A percentile compares a stretch with the other conserved stretches of the same genome.
These are phyloP conservation scores for Backusella sp. DNA, from an alignment of 192 early-diverging fungal genomes.

Conservation along the genomic window DNA sequence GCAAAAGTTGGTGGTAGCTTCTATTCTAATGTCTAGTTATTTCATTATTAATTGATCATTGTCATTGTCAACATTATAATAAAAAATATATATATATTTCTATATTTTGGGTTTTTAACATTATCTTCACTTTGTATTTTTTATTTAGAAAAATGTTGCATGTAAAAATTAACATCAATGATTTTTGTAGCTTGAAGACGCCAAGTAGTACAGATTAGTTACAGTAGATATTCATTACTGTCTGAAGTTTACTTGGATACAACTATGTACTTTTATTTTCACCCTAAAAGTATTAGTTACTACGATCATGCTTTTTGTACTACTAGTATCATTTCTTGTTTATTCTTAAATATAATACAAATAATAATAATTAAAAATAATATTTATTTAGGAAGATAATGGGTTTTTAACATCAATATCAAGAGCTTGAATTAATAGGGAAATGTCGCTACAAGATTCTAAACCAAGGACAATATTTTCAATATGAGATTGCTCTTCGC, in stretches of 20 bases:
- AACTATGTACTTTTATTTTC: no score
- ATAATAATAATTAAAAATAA: background rate
- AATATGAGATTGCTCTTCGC: background rate
- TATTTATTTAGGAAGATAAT: background rate
- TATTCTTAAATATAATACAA: background rate
- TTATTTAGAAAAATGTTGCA: no score
- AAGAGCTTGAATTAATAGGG: background rate
- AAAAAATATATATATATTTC: background rate
- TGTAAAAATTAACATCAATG: no score
- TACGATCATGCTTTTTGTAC: no score
- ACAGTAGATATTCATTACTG: no score
- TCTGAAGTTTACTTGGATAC: no score
- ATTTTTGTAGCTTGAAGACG: no score
- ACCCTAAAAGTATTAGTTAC: no score
- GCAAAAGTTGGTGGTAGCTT: constrained; percentile 1
- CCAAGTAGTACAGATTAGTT: no score
- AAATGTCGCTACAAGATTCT: background rate
- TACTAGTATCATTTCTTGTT: background rate
- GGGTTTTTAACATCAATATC: background rate
- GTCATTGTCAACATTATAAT: background rate
- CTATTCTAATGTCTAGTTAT: background rate
- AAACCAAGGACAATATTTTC: background rate
- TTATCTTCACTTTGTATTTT: background rate
- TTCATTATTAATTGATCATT: background rate
- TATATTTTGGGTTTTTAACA: background rate